phyloP scores from a whole-genome alignment of 192 early-diverging fungal genomes.

The Backusella tarrabulga region DNA sequence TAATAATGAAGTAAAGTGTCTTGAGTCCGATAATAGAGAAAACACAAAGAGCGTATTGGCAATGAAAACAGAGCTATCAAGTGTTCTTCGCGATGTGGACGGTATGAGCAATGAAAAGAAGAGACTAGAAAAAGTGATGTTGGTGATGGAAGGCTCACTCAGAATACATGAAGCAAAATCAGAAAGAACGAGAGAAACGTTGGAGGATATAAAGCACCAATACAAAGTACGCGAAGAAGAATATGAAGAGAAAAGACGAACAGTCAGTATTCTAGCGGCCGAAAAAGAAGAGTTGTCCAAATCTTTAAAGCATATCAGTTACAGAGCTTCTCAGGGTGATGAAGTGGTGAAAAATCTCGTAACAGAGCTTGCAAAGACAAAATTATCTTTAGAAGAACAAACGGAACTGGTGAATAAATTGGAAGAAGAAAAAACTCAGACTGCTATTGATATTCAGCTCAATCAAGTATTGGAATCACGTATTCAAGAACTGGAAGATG shows the following conservation, averaged over 20 bases:
- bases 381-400: slow-evolving; percentile 9
- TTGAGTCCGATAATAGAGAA: slow-evolving; percentile 14
- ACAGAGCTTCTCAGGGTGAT: slow-evolving; percentile 9
- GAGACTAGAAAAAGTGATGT: slow-evolving; percentile 22
- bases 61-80: slow-evolving; percentile 16
- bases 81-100: slow-evolving; percentile 21
- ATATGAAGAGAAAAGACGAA: slow-evolving; percentile 18
- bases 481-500: neutral
- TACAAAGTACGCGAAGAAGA: slow-evolving; percentile 30
- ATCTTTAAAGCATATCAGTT: neutral
- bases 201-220: slow-evolving; percentile 26
- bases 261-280: slow-evolving; percentile 5
- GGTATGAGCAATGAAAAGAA: slow-evolving; percentile 25
- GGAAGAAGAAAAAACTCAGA: slow-evolving; percentile 7
- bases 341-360: slow-evolving; percentile 6
- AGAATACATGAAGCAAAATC: slow-evolving; percentile 22
- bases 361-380: slow-evolving; percentile 1
- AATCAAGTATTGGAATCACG: neutral
- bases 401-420: neutral
- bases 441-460: slow-evolving; percentile 2
- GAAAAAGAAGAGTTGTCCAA: slow-evolving; percentile 13
- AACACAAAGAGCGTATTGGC: slow-evolving; percentile 15
- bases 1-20: slow-evolving; percentile 2
- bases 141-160: slow-evolving; percentile 20
- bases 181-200: slow-evolving; percentile 9